Evolutionary conservation across 108 stramenopile genomes (phyloP).

Genomic region (Nitzschia inconspicua): DNA sequence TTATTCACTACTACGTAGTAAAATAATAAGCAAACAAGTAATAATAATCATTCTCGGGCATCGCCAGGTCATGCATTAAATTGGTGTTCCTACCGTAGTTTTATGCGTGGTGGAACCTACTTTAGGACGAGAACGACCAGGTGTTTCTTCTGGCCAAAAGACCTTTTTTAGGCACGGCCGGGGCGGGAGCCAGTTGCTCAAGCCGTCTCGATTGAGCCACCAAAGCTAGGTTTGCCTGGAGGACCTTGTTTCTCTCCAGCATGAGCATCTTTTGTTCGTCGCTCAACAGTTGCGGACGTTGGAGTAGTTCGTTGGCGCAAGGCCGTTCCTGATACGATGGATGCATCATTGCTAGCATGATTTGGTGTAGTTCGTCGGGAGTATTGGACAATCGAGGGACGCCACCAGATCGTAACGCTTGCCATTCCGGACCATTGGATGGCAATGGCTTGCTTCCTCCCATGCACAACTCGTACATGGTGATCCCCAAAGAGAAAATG

Average conservation of each 20-base stretch:
- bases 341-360: constrained; percentile 80
- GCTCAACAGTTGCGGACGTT: constrained; percentile 77
- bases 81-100: no score
- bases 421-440: constrained; percentile 89
- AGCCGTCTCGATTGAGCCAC: constrained; percentile 33
- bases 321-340: constrained; percentile 64
- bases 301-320: constrained; percentile 64
- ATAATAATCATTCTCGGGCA: no score
- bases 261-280: constrained; percentile 81
- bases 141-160: constrained; percentile 36
- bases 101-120: no score
- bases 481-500: constrained; percentile 91
- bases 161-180: constrained; percentile 11
- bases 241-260: constrained; percentile 71
- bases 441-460: constrained; percentile 60
- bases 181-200: constrained; percentile 9
- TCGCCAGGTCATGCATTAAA: no score
- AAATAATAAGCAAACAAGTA: no score
- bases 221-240: constrained; percentile 63
- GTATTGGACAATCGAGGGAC: constrained; percentile 59
- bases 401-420: constrained; percentile 72
- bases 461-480: constrained; percentile 85
- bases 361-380: constrained; percentile 60
- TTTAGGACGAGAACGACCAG: constrained; percentile 20
- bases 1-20: no score